Base-by-base conservation (phyloP, 805 yeast genomes). In the Barnettozyma salicaria region DNA sequence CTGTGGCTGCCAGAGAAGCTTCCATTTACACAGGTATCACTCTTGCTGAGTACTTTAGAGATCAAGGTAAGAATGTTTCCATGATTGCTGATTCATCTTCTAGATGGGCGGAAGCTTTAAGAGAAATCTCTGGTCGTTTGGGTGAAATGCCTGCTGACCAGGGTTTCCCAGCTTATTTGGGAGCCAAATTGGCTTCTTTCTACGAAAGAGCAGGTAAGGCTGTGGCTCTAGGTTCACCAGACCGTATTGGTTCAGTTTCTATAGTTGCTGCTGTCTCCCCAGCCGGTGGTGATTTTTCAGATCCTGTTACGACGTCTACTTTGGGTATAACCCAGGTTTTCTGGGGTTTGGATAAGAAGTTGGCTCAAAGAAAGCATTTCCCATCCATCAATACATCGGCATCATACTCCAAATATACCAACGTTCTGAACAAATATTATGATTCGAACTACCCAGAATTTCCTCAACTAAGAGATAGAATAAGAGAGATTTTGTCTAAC, bases 101-200 rank as follows among this genome's bases (percentile, higher is more conserved):
- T 22, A 89, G 99, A 75, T 92, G 99, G 99, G 99, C 99, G 30
- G 99, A 92, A 73, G 99, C 99, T 45, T 76, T 92, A 62, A 89
- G 99, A 81, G 99, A 92, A 76, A 83, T 92, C 63, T 89, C 97
- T 36, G 99, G 99, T 77, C 95, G 99, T 77, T 74, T 92, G 64
- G 99, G 98, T 69, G 99, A 92, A 74, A 92, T 92, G 99, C 99
- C 99, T 61, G 99, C 99, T 45, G 99, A 92, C 69, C 98, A 94
- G 74, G 99, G 99, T 74, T 92, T 89, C 92, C 99, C 99, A 44
- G 99, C 99, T 36, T 92, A 92, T 64, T 74, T 92, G 63, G 98
- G 98, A 71, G 96, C 99, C 36, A 92, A 92, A 63, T 76, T 92
- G 56, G 97, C 99, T 40, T 90, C 97, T 39, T 92, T 92, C 78